A percentile compares a stretch with the other conserved stretches of the same genome.
phyloP scores from a whole-genome alignment of 306 rosid genomes.

The Inga oerstediana region DNA sequence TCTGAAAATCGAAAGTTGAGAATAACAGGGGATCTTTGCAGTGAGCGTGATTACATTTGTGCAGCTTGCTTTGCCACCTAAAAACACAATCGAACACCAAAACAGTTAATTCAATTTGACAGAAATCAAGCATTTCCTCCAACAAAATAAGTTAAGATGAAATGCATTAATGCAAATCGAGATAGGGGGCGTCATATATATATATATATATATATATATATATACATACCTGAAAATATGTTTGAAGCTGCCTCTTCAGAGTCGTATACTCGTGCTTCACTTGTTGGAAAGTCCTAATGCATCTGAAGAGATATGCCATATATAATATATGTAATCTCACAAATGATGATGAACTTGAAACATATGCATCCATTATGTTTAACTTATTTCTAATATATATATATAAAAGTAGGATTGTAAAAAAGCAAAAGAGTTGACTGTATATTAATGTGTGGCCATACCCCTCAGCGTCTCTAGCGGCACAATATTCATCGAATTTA shows the following conservation, averaged over 20 bases:
- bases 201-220: too few species aligned
- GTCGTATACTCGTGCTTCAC: conserved; percentile 64
- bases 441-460: conserved; percentile 6
- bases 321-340: background rate
- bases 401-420: too few species aligned
- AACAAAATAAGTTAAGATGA: background rate
- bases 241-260: conserved; percentile 63
- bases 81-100: conserved; percentile 2
- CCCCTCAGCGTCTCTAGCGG: conserved; percentile 69
- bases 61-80: conserved; percentile 38
- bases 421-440: background rate
- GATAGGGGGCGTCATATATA: background rate
- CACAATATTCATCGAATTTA: conserved; percentile 61
- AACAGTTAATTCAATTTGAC: background rate
- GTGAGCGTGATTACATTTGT: conserved; percentile 5
- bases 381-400: too few species aligned
- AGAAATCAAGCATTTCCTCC: background rate
- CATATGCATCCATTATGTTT: too few species aligned
- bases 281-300: conserved; percentile 64
- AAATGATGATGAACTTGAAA: too few species aligned
- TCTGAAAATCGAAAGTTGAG: background rate
- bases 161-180: background rate
- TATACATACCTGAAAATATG: conserved; percentile 57
- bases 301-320: conserved; percentile 43
- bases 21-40: background rate